Evolutionary conservation across 2,329 filamentous ascomycete genomes (phyloP), one percentile per base, ranked within the genome.

Genomic region (Fusarium heterosporum): DNA sequence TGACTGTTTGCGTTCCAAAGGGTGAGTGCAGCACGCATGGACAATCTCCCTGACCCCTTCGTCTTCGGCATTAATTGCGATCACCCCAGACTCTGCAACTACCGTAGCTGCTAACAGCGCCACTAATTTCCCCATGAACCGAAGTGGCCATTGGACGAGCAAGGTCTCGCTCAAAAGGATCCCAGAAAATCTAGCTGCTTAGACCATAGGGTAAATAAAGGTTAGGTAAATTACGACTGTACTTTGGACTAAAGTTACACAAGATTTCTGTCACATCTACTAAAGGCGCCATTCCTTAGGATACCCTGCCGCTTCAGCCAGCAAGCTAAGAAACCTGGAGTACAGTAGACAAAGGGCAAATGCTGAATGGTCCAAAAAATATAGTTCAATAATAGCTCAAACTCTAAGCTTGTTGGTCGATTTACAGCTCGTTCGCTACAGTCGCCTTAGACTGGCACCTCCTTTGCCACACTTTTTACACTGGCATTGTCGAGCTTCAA

Each of bases 391-490:
- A 9, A 29, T 29, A 12, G 9, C 28, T 29, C 11, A 12, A 29
- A 29, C 11, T 12, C 28, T 29, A 12, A 9, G 11, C 28, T 29
- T 8, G 28, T 12, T 12, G 11, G 5, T 29, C 28, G 11, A 29
- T 29, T 29, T 3, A 9, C 28, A 9, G 28, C 28, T 19, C 14
- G 9, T 13, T 14, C 2, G 13, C 40, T 53, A 53, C 6, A 55
- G 55, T 3, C 55, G 12, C 3, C 3, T 9, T 0, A 61, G 55
- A 4, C 57, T 61, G 8, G 55, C 55, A 36, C 57, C 55, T 0
- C 29, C 26, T 26, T 43, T 45, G 2, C 57, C 55, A 13, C 57
- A 61, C 4, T 7, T 50, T 2, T 38, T 54, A 2, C 57, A 61
- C 4, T 32, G 40, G 1, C 26, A 61, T 5, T 51, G 45, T 13